Conservation (phyloP, 2,329 filamentous ascomycete species). For the Aureobasidium sp. region DNA sequence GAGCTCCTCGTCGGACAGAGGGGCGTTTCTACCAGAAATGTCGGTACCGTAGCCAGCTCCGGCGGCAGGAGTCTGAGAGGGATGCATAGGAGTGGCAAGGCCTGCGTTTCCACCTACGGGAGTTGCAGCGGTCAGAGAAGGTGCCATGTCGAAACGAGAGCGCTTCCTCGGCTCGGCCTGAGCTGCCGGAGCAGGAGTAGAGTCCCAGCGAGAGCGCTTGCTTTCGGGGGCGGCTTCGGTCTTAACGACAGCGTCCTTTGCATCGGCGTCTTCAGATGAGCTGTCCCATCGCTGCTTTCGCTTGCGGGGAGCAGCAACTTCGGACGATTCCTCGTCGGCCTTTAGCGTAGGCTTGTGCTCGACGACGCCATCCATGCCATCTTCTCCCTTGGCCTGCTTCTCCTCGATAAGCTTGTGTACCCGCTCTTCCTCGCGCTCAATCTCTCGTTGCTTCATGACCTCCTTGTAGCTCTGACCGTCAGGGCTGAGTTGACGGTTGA, state of each 20-base stretch:
- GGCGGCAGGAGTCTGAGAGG: conserved; percentile 44
- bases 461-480: conserved; percentile 81
- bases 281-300: conserved; percentile 92
- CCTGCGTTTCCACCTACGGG: conserved; percentile 59
- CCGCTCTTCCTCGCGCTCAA: conserved; percentile 89
- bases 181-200: conserved; percentile 58
- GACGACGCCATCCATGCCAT: conserved; percentile 52
- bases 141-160: conserved; percentile 89
- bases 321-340: conserved; percentile 61
- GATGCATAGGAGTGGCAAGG: conserved; percentile 72
- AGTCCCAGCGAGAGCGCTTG: conserved; percentile 84
- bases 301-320: conserved; percentile 51
- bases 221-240: conserved; percentile 22
- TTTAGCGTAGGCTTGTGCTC: conserved; percentile 66
- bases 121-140: conserved; percentile 58
- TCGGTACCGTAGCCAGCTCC: conserved; percentile 68
- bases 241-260: conserved; percentile 34
- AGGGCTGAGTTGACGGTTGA: conserved; percentile 79
- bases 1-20: conserved; percentile 88
- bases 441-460: conserved; percentile 80
- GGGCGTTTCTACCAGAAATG: conserved; percentile 68
- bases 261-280: conserved; percentile 27
- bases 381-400: conserved; percentile 68
- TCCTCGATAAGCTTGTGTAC: conserved; percentile 74
- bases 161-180: conserved; percentile 57